phyloP scores from a whole-genome alignment of 176 grass and related monocot genomes.

The Musa itinerans region DNA sequence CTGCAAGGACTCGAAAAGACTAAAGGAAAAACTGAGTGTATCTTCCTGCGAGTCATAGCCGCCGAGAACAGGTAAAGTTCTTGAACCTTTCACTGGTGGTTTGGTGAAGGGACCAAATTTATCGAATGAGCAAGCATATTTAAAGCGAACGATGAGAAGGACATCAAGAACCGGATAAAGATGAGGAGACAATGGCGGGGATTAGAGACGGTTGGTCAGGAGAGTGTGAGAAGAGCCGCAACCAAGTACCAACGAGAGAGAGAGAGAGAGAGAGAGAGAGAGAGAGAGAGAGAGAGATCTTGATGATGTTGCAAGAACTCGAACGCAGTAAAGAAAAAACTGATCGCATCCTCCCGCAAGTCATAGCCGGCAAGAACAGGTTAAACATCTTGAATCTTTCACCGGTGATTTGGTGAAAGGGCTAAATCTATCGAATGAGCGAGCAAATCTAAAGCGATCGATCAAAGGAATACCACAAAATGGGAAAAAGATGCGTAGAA shows the following conservation, averaged over 20 bases:
- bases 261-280: too few species aligned
- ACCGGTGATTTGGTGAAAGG: too few species aligned
- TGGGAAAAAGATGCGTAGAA: too few species aligned
- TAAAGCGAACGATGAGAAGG: not conserved
- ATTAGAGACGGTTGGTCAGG: constrained; percentile 43
- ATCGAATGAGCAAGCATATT: not conserved
- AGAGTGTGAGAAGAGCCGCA: constrained; percentile 78
- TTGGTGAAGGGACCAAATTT: not conserved
- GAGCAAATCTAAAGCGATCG: constrained; percentile 1
- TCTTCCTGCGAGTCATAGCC: too few species aligned
- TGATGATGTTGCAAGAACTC: not conserved
- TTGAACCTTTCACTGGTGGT: too few species aligned
- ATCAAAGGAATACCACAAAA: not conserved
- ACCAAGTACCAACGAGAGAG: constrained; percentile 43
- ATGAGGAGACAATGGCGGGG: not conserved
- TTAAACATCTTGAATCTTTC: too few species aligned
- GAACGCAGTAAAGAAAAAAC: too few species aligned
- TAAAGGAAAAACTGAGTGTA: too few species aligned
- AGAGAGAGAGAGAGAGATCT: not conserved
- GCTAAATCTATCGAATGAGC: not conserved
- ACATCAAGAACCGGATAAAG: not conserved
- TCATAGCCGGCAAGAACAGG: too few species aligned
- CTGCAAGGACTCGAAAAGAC: not conserved
- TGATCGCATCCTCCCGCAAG: too few species aligned
- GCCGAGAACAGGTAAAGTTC: too few species aligned